phyloP scores from a whole-genome alignment of 345 rosid genomes.

The Rhodamnia argentea region DNA sequence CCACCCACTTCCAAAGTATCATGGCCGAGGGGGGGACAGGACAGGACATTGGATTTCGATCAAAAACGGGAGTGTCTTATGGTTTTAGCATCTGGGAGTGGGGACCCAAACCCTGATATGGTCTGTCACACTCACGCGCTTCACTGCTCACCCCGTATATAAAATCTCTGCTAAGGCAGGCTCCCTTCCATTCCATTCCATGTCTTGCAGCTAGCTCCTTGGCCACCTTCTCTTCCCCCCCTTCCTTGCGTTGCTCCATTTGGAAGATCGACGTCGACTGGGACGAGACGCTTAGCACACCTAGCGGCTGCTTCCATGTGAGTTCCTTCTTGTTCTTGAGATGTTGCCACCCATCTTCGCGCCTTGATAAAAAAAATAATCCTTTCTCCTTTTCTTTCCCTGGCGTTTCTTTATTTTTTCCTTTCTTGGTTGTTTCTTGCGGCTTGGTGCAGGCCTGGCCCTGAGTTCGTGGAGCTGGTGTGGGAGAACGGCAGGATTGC shows the following conservation, averaged over 20 bases:
- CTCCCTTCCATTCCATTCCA: neutral
- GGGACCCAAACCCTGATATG: neutral
- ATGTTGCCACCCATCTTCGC: neutral
- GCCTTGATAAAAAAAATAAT: neutral
- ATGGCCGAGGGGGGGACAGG: neutral
- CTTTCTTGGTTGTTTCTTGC: neutral
- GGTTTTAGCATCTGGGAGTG: too few species aligned
- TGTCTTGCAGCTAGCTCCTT: too few species aligned
- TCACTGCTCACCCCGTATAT: neutral
- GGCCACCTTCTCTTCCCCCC: neutral
- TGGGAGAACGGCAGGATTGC: slow-evolving; percentile 26
- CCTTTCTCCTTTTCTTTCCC: neutral
- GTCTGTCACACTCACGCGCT: neutral
- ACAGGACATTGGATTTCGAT: neutral
- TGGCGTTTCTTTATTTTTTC: neutral
- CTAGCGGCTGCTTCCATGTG: neutral
- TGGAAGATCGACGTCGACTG: neutral
- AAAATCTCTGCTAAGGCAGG: neutral
- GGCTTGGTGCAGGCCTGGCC: slow-evolving; percentile 25
- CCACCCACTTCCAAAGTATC: neutral
- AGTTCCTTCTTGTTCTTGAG: neutral
- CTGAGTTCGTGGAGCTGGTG: slow-evolving; percentile 19
- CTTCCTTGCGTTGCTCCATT: neutral
- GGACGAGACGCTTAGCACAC: neutral
- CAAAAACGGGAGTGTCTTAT: neutral